Evolutionary conservation across 176 grass and related monocot species (phyloP).

Genomic region (Carex scoparia): DNA sequence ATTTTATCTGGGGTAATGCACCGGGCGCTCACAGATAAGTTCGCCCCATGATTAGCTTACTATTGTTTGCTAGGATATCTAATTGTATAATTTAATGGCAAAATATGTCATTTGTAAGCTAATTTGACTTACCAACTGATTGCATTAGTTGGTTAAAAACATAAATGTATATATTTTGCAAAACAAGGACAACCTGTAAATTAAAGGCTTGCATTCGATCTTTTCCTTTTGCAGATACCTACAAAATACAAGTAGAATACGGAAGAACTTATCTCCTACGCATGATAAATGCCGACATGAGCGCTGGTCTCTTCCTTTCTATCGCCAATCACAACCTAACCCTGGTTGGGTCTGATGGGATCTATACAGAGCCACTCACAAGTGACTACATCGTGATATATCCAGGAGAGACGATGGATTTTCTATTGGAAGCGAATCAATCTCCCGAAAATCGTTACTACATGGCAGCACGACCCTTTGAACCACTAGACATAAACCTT

Average conservation of each 20-base stretch:
- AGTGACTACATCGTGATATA: slow-evolving; percentile 69
- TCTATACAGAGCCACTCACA: slow-evolving; percentile 54
- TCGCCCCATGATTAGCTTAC: too few species aligned
- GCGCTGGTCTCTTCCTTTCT: slow-evolving; percentile 66
- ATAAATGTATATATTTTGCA: not conserved
- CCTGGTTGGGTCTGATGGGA: slow-evolving; percentile 63
- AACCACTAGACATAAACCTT: slow-evolving; percentile 20
- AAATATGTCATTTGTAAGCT: not conserved
- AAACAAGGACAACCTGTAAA: not conserved
- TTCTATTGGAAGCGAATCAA: slow-evolving; percentile 41
- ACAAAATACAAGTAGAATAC: slow-evolving; percentile 39
- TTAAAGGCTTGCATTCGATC: not conserved
- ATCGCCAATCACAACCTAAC: slow-evolving; percentile 72
- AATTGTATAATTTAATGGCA: not conserved
- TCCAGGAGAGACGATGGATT: slow-evolving; percentile 74
- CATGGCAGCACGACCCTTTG: slow-evolving; percentile 47
- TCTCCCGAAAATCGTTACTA: slow-evolving; percentile 52
- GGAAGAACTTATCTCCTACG: slow-evolving; percentile 45
- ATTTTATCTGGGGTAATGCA: not conserved
- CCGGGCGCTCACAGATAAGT: too few species aligned
- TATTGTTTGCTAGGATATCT: not conserved
- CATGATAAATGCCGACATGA: slow-evolving; percentile 69
- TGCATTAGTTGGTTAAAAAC: not conserved
- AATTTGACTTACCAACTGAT: not conserved
- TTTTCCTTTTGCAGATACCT: slow-evolving; percentile 7